Base-by-base conservation (phyloP, 306 rosid genomes). In the Quercus gilva region DNA sequence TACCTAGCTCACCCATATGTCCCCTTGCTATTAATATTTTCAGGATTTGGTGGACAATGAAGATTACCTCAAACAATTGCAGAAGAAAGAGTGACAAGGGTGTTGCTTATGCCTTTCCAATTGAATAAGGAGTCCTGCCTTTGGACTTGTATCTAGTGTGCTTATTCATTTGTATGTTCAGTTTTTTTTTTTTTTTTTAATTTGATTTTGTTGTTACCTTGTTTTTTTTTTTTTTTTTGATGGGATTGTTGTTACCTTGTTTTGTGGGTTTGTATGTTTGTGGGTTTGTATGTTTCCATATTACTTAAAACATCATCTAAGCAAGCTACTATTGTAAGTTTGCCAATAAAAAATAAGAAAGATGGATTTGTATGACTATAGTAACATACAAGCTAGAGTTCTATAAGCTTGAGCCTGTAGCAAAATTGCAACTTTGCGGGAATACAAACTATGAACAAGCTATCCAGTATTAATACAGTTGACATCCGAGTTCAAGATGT, bases 1-100 rank as follows among this genome's bases (percentile, higher is more conserved):
- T 74, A 11, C 29, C 11, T 64, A 60, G 74, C 74, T 70, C 13
- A 73, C 65, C 67, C 23, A 17, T 26, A n/a, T 78, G 72, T 80
- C 70, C 10, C 14, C 64, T 76, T 80, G 80, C 17, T 37, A 49
- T 49, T 29, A 78, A 78, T 58, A 31, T 67, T 80, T 80, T 87
- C 80, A 95, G 99, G 97, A 88, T 23, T 77, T 95, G 79, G 97
- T 92, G 83, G 99, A 95, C 92, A 92, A 95, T 53, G 83, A 63
- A 74, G 98, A 95, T 73, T 92, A 92, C 68, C 89, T 85, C 73
- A 90, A 86, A 89, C 97, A 94, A 86, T 83, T 91, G 71, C 78
- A 88, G 85, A 87, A 76, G 85, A 74, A 77, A 67, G 26, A 33
- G 51, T 67, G 52, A 33, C 3, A 43, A 18, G 19, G 43, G 20